These are phyloP conservation scores for Tetrahymena borealis DNA, from an alignment of 73 alveolate species.

Conservation along the genomic window DNA sequence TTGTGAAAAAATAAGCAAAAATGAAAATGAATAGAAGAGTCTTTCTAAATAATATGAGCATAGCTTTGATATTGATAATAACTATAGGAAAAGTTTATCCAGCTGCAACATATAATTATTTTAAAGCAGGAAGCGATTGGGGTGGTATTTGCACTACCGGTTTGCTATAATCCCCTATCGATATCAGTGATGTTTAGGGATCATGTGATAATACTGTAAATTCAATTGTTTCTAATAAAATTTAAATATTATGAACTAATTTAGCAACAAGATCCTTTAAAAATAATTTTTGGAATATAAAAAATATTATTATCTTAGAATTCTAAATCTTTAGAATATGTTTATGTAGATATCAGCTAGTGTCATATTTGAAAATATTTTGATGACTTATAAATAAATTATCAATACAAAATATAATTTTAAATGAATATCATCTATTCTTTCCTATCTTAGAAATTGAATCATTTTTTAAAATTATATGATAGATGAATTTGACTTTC, in stretches of 20 bases:
- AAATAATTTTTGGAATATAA: not conserved
- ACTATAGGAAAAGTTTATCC: not conserved
- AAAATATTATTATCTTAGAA: too few relatives aligned
- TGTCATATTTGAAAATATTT: too few relatives aligned
- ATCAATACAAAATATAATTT: too few relatives aligned
- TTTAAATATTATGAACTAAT: not conserved
- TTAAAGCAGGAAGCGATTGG: not conserved
- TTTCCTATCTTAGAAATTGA: too few relatives aligned
- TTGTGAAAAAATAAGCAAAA: too few relatives aligned
- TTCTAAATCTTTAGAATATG: too few relatives aligned
- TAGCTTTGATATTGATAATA: not conserved
- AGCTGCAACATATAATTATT: not conserved
- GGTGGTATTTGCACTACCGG: not conserved
- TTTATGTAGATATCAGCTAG: too few relatives aligned
- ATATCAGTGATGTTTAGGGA: not conserved
- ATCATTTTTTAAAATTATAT: too few relatives aligned
- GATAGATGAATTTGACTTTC: not conserved
- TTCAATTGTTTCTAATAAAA: not conserved
- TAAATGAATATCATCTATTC: too few relatives aligned
- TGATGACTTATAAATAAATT: too few relatives aligned
- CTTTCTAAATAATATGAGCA: too few relatives aligned
- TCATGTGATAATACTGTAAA: not conserved
- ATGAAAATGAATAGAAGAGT: too few relatives aligned
- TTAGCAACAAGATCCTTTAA: not conserved
- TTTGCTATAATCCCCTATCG: not conserved